Conservation (phyloP, 805 yeast genomes). For the Candida pseudofarinosa region DNA sequence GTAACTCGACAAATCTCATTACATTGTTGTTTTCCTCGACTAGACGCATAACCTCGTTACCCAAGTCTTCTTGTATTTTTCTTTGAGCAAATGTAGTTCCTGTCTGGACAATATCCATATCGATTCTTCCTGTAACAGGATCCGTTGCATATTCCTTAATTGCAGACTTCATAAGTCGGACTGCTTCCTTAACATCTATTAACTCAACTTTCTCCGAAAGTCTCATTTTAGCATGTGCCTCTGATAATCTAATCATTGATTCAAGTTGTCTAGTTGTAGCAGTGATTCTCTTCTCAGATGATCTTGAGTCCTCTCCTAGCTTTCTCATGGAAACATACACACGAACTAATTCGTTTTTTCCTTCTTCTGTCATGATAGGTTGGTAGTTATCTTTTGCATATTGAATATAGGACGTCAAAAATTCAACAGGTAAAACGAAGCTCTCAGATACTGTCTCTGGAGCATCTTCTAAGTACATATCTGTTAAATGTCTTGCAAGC, state of each 20-base stretch:
- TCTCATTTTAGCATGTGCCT: constrained; percentile 97
- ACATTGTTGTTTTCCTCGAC: constrained; percentile 48
- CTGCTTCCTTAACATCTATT: constrained; percentile 88
- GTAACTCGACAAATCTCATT: constrained; percentile 56
- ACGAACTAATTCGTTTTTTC: constrained; percentile 79
- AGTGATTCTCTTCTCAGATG: constrained; percentile 86
- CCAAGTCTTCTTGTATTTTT: constrained; percentile 67
- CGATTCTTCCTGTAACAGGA: constrained; percentile 93
- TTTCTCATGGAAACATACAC: constrained; percentile 92
- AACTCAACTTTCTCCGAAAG: constrained; percentile 66
- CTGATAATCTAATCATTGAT: constrained; percentile 89
- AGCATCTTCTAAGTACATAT: constrained; percentile 83
- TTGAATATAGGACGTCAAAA: constrained; percentile 82
- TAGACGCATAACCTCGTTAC: constrained; percentile 53
- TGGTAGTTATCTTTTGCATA: constrained; percentile 84
- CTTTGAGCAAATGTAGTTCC: constrained; percentile 90
- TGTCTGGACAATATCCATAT: constrained; percentile 95
- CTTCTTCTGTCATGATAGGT: constrained; percentile 78
- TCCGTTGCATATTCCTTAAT: constrained; percentile 98
- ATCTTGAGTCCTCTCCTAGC: constrained; percentile 84
- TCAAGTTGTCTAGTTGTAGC: constrained; percentile 98
- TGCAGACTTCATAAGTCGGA: constrained; percentile 86
- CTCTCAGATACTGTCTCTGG: constrained; percentile 66
- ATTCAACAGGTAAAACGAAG: constrained; percentile 80
- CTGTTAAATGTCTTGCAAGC: constrained; percentile 85